phyloP scores from a whole-genome alignment of 345 rosid genomes.

The Eucalyptus cloeziana region DNA sequence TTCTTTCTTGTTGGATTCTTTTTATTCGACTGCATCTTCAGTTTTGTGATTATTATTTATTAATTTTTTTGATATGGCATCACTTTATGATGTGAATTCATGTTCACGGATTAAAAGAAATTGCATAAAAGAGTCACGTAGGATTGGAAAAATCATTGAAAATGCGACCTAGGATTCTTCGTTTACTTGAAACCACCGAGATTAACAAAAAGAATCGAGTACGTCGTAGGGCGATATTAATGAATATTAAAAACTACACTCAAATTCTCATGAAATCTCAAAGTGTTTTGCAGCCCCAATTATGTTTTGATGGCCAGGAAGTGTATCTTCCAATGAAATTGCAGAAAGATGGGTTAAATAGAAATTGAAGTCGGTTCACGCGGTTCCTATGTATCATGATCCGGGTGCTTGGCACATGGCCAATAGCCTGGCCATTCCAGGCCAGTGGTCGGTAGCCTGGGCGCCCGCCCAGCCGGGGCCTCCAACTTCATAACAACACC shows the following conservation, averaged over 20 bases:
- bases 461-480: neutral
- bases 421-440: neutral
- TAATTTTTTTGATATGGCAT: neutral
- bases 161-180: neutral
- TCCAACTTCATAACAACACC: neutral
- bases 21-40: neutral
- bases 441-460: neutral
- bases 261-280: neutral
- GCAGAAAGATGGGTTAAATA: neutral
- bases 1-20: neutral
- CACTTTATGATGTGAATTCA: neutral
- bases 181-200: neutral
- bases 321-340: neutral
- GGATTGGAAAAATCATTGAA: neutral
- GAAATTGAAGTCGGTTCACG: neutral
- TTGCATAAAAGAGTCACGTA: neutral
- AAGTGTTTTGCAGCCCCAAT: neutral
- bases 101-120: neutral
- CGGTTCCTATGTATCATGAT: neutral
- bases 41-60: neutral
- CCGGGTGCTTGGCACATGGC: neutral
- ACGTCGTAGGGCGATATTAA: neutral
- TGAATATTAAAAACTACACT: neutral
- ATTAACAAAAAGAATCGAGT: neutral
- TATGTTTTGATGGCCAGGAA: neutral